phyloP scores from a whole-genome alignment of 352 stramenopile genomes.

The Elongisporangium senticosum region DNA sequence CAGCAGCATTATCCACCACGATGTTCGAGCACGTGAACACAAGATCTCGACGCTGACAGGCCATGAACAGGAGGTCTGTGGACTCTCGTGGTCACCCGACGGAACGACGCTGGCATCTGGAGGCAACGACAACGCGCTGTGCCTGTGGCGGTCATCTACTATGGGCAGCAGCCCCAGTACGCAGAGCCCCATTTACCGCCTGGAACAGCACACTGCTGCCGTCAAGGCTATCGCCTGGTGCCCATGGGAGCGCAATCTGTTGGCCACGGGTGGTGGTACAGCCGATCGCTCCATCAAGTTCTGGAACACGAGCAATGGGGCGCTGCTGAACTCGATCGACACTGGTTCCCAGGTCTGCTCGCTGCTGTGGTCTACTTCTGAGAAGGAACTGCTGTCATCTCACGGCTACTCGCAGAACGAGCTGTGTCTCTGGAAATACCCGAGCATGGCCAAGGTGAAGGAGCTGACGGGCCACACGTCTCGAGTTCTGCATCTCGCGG shows the following conservation, averaged over 20 bases:
- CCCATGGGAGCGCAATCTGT: constrained; percentile 95
- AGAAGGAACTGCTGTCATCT: constrained; percentile 95
- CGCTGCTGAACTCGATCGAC: constrained; percentile 95
- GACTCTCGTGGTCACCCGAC: constrained; percentile 95
- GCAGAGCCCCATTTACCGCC: constrained; percentile 57
- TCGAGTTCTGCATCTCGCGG: constrained; percentile 94
- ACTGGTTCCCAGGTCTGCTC: constrained; percentile 98
- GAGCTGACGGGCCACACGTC: constrained; percentile 97
- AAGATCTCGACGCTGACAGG: constrained; percentile 88
- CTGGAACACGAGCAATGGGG: constrained; percentile 96
- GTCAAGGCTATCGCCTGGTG: constrained; percentile 99
- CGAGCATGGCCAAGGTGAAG: constrained; percentile 96
- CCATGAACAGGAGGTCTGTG: constrained; percentile 98
- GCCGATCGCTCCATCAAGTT: constrained; percentile 99
- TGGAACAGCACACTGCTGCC: constrained; percentile 96
- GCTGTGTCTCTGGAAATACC: constrained; percentile 98
- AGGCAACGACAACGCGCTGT: constrained; percentile 97
- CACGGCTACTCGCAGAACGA: constrained; percentile 98
- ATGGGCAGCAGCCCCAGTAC: constrained; percentile 55
- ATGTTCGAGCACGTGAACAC: constrained; percentile 67
- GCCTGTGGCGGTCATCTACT: constrained; percentile 93
- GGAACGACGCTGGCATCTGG: constrained; percentile 94
- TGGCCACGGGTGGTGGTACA: constrained; percentile 96
- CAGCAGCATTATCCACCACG: constrained; percentile 89
- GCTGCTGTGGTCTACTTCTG: constrained; percentile 90